These are phyloP conservation scores for Leccinum disarticulatum DNA, from an alignment of 768 basidiomycete species.

Conservation along the genomic window DNA sequence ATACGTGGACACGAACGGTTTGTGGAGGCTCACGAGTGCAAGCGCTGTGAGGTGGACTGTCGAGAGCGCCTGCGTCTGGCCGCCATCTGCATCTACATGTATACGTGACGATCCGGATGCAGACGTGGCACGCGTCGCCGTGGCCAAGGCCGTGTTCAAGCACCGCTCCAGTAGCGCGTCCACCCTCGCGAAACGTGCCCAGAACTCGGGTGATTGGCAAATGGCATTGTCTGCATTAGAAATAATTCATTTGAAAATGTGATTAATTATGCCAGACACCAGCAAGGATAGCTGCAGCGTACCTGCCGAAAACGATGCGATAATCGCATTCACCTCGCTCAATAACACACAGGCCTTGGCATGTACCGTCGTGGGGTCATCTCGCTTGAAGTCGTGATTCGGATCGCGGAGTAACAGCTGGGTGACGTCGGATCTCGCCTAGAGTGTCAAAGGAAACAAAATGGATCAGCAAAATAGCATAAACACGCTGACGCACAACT, in stretches of 20 bases:
- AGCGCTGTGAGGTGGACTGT: conserved; percentile 24
- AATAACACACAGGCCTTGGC: conserved; percentile 37
- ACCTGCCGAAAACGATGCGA: conserved; percentile 32
- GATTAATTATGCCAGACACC: background rate
- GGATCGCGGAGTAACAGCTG: conserved; percentile 19
- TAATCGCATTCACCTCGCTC: conserved; percentile 32
- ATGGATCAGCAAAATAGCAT: background rate
- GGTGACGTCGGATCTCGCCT: conserved; percentile 12
- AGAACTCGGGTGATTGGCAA: conserved; percentile 43
- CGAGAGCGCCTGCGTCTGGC: conserved; percentile 1
- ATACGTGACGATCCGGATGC: background rate
- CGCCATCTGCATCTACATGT: background rate
- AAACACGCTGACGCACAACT: background rate
- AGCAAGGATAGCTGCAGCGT: background rate
- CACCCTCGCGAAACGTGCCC: conserved; percentile 44
- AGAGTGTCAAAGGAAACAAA: background rate
- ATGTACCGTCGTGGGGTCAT: conserved; percentile 13
- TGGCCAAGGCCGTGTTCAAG: conserved; percentile 11
- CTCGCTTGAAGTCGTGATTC: conserved; percentile 10
- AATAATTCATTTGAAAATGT: background rate
- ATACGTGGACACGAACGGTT: conserved; percentile 21
- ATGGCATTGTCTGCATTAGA: conserved; percentile 38
- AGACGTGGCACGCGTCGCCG: background rate
- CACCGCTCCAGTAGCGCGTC: conserved; percentile 44
- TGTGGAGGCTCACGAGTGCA: conserved; percentile 27